Conservation (phyloP, 345 rosid genomes). For the Sisymbrium irio region DNA sequence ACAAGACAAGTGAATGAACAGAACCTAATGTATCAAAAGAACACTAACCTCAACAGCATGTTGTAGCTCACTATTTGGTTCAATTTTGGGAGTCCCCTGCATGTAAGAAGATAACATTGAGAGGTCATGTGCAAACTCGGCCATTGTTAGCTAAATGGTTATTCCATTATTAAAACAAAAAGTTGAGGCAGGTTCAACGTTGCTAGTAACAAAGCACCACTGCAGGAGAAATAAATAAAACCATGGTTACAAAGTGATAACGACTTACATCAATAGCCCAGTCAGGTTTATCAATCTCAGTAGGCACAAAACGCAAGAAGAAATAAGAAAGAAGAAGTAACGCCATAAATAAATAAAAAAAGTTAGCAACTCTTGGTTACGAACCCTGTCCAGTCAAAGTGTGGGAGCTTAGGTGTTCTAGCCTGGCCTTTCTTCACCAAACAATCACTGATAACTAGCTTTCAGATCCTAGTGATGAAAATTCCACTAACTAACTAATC, state of each 20-base stretch:
- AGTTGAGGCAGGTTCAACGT: no score
- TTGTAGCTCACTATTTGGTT: conserved; percentile 86
- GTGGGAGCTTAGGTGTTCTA: conserved; percentile 65
- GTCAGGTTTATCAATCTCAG: conserved; percentile 68
- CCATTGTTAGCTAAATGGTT: not conserved
- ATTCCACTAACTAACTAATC: no score
- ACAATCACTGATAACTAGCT: no score
- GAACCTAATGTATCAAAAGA: not conserved
- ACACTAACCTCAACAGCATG: conserved; percentile 74
- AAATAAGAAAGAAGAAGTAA: conserved; percentile 7
- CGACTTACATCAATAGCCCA: conserved; percentile 90
- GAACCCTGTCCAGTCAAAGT: conserved; percentile 96
- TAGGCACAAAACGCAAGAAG: conserved; percentile 45
- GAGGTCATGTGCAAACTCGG: conserved; percentile 7
- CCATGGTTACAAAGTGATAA: not conserved
- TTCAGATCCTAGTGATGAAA: no score
- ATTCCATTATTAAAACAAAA: not conserved
- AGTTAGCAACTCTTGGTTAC: not conserved
- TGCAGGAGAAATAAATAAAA: conserved; percentile 6
- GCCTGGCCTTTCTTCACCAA: conserved; percentile 67
- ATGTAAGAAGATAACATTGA: conserved; percentile 10
- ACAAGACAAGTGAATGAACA: not conserved
- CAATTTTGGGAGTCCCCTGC: conserved; percentile 83
- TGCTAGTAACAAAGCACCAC: not conserved
- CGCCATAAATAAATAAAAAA: not conserved